Percentiles rank a stretch among this genome's conserved stretches.
Conservation (phyloP, 139 green algal genomes). For the Coelastrella sp. region DNA sequence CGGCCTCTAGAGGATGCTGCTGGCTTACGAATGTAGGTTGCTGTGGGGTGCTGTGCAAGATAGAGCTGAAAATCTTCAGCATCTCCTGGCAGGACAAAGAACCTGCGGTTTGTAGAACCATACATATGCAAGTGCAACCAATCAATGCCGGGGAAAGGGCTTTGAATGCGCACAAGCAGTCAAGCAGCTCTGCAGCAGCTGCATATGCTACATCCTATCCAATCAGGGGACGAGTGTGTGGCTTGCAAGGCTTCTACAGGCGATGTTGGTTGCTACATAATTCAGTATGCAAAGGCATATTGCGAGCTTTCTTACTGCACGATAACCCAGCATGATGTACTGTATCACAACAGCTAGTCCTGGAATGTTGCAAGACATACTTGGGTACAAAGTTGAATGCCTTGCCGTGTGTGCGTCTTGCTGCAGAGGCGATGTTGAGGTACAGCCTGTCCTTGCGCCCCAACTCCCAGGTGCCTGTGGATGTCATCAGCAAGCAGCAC, state of each 20-base stretch:
- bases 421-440: slow-evolving; percentile 57
- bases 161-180: too few relatives aligned
- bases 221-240: too few relatives aligned
- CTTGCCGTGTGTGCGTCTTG: slow-evolving; percentile 28
- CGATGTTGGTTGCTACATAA: too few relatives aligned
- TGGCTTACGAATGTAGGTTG: slow-evolving; percentile 51
- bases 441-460: slow-evolving; percentile 78
- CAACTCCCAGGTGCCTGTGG: slow-evolving; percentile 76
- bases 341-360: too few relatives aligned
- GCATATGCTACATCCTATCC: too few relatives aligned
- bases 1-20: slow-evolving; percentile 65
- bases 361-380: not conserved
- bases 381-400: slow-evolving; percentile 72
- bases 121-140: too few relatives aligned
- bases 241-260: too few relatives aligned
- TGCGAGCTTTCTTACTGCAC: too few relatives aligned
- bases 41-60: slow-evolving; percentile 52
- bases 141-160: too few relatives aligned
- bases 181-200: too few relatives aligned
- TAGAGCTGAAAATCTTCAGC: slow-evolving; percentile 69
- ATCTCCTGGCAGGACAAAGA: slow-evolving; percentile 73
- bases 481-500: not conserved
- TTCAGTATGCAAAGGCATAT: too few relatives aligned
- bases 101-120: slow-evolving; percentile 30
- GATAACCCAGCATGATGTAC: too few relatives aligned